Evolutionary conservation across 768 basidiomycete species (phyloP), one percentile per base, ranked within the genome.

Genomic region (Leccinum truebloodii): DNA sequence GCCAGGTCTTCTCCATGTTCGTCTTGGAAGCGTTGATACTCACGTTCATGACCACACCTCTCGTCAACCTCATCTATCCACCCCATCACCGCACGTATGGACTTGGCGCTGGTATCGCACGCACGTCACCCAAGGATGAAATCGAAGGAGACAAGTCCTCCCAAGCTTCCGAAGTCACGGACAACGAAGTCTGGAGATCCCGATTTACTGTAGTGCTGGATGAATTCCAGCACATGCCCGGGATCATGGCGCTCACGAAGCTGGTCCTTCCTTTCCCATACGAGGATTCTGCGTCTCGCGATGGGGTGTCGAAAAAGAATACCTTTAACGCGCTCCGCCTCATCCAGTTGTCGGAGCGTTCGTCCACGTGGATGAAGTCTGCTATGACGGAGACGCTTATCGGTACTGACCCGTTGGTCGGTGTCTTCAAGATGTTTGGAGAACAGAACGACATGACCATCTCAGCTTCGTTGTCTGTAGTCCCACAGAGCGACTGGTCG

Each of bases 1-100:
- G 79, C 77, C 81, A 83, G 16, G 89, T 97, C 13, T 96, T 98
- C 78, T 92, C 93, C 1, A 98, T 97, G 93, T 95, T 98, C 67
- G 95, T 98, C 26, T 77, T 98, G 26, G 89, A 91, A 67, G 88
- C 92, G 0, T 76, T 95, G 54, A 71, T 90, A 24, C 79, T 97
- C 54, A 96, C 95, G 0, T 94, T 90, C 76, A 84, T 92, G 81
- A 95, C 94, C 0, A 94, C 92, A 0, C 92, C 92, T 3, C 80
- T 87, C 44, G 89, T 92, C 35, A 81, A 83, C 6, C 64, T 76
- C 35, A 73, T 92, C 4, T 93, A 93, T 64, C 92, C 92, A 1
- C 85, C 83, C 6, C 76, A 83, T 24, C 72, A 75, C 50, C 87
- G 89, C 26, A 77, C 76, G 0, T 86, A 84, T 20, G 71, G 79